Evolutionary conservation across 2,329 filamentous ascomycete species (phyloP).

Genomic region (Plectosphaerella plurivora): DNA sequence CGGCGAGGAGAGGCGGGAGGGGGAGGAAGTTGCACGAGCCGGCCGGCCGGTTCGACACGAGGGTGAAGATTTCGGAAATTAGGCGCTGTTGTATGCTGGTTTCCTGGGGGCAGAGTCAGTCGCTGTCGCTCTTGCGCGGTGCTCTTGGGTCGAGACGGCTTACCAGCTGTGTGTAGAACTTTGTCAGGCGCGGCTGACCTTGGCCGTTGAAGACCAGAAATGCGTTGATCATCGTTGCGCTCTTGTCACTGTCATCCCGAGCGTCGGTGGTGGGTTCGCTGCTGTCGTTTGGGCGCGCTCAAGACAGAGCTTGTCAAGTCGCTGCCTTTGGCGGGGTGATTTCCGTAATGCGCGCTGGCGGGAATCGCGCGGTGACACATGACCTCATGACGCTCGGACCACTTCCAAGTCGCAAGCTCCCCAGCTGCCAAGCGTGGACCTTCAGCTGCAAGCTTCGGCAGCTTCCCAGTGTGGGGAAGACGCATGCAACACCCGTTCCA

Average conservation of each 20-base stretch:
- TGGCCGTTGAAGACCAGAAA: conserved; percentile 98
- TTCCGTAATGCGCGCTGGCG: neutral
- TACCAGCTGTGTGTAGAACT: conserved; percentile 97
- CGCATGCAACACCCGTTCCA: neutral
- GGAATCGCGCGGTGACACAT: conserved; percentile 6
- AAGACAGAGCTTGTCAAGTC: too few species aligned
- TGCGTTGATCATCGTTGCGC: conserved; percentile 82
- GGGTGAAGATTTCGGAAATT: conserved; percentile 94
- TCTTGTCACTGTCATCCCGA: neutral
- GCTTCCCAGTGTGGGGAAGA: conserved; percentile 11
- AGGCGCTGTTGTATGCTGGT: conserved; percentile 95
- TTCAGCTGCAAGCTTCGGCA: conserved; percentile 1
- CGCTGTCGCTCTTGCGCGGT: too few species aligned
- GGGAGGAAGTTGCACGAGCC: conserved; percentile 97
- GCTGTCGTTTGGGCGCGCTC: neutral
- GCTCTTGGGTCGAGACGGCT: too few species aligned
- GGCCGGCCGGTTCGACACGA: conserved; percentile 86
- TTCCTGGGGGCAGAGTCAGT: conserved; percentile 58
- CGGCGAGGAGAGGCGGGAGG: conserved; percentile 60
- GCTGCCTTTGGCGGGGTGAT: neutral
- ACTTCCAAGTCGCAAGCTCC: neutral
- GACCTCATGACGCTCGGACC: conserved; percentile 3
- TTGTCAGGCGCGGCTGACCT: conserved; percentile 91
- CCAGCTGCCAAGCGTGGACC: conserved; percentile 1
- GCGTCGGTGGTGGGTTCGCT: neutral